Conservation (phyloP, 345 rosid species). For the Trapa incisa region DNA sequence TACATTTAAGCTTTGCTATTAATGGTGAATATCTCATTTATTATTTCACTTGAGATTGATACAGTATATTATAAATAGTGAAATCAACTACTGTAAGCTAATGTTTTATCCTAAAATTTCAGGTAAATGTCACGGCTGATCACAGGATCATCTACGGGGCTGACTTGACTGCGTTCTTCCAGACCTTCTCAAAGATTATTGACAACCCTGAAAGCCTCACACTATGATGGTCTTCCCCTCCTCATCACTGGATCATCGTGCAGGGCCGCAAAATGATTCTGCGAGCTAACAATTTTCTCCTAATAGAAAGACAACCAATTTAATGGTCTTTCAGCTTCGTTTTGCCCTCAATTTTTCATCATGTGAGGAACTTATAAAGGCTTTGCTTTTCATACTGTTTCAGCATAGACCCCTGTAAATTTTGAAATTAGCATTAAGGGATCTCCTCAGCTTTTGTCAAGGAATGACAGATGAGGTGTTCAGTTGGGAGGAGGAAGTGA, state of each 20-base stretch:
- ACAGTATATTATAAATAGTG: neutral
- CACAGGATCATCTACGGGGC: conserved; percentile 88
- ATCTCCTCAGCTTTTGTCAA: neutral
- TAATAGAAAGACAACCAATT: neutral
- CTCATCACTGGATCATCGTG: neutral
- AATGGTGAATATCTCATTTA: neutral
- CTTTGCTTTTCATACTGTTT: neutral
- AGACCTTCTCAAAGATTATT: conserved; percentile 79
- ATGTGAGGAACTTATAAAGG: neutral
- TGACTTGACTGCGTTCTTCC: conserved; percentile 86
- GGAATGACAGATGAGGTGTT: conserved; percentile 36
- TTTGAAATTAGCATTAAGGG: neutral
- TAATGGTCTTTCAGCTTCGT: neutral
- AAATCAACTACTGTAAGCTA: neutral
- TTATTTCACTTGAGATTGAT: neutral
- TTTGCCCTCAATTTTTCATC: conserved; percentile 6
- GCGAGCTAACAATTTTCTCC: neutral
- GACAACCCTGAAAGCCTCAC: conserved; percentile 81
- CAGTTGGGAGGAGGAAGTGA: conserved; percentile 73
- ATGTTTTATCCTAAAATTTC: conserved; percentile 10
- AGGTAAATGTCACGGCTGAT: conserved; percentile 98
- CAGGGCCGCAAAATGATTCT: neutral
- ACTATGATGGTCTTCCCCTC: conserved; percentile 18
- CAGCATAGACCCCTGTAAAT: neutral
- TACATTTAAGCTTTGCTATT: neutral